These are phyloP conservation scores for Sclerotinia nivalis DNA, from an alignment of 2,329 filamentous ascomycete species.

Conservation along the genomic window DNA sequence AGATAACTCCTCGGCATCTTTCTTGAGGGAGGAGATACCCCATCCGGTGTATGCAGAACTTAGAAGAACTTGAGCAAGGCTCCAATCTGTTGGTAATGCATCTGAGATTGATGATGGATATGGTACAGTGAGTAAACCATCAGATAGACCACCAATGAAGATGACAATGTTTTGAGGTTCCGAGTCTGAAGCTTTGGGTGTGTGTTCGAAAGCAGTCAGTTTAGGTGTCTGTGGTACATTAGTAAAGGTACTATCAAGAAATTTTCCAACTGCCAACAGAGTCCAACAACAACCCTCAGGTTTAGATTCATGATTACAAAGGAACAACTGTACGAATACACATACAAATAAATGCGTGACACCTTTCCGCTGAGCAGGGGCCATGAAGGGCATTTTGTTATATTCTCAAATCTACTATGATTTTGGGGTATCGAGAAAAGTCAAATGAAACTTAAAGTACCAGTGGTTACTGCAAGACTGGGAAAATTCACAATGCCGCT, in stretches of 20 bases:
- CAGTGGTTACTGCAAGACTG: not conserved
- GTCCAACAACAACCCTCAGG: not conserved
- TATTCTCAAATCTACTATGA: not conserved
- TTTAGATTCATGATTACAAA: not conserved
- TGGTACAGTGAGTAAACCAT: conserved; percentile 51
- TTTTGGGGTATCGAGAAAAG: not conserved
- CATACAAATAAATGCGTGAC: conserved; percentile 30
- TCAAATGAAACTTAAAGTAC: not conserved
- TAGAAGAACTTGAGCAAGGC: conserved; percentile 49
- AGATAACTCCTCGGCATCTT: conserved; percentile 52
- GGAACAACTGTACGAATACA: not conserved
- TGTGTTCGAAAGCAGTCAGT: conserved; percentile 42
- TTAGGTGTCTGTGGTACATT: conserved; percentile 31
- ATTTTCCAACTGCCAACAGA: not conserved
- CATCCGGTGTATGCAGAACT: conserved; percentile 45
- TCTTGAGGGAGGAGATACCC: conserved; percentile 48
- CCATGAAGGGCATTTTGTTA: conserved; percentile 4
- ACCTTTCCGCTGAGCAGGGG: conserved; percentile 22
- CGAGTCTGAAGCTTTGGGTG: conserved; percentile 27
- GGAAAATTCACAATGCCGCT: not conserved
- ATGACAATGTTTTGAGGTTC: conserved; percentile 49
- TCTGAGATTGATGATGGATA: conserved; percentile 48
- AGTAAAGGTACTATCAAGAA: not conserved
- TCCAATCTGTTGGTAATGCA: conserved; percentile 45
- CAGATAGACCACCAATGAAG: conserved; percentile 56